A percentile compares a stretch with the other conserved stretches of the same genome.
phyloP scores from a whole-genome alignment of 1,284 basidiomycete species.

The Austroboletus novae-zelandiae region DNA sequence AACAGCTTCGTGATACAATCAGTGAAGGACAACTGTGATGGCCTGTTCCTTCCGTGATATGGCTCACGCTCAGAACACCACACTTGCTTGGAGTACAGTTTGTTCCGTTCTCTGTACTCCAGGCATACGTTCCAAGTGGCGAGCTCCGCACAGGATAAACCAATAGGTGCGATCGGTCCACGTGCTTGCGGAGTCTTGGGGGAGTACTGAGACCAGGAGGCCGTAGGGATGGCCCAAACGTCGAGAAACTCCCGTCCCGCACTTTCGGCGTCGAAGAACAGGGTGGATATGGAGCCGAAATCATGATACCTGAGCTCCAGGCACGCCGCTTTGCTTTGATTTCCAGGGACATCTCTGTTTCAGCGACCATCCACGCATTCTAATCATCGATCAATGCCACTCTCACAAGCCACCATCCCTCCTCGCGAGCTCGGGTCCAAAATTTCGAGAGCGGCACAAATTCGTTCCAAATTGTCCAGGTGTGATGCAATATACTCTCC shows the following conservation, averaged over 20 bases:
- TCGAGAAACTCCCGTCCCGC: slow-evolving; percentile 3
- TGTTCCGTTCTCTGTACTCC: slow-evolving; percentile 12
- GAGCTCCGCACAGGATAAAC: slow-evolving; percentile 26
- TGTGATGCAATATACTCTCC: slow-evolving; percentile 20
- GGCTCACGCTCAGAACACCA: no score
- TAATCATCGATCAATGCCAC: slow-evolving; percentile 15
- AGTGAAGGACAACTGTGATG: slow-evolving; percentile 21
- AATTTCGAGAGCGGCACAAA: slow-evolving; percentile 24
- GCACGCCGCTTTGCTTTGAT: slow-evolving; percentile 33
- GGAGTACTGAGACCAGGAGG: slow-evolving; percentile 25
- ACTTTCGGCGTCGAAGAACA: slow-evolving; percentile 4
- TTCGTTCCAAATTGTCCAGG: slow-evolving; percentile 13
- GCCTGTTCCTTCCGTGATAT: slow-evolving; percentile 11
- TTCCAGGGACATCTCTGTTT: slow-evolving; percentile 25
- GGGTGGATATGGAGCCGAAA: slow-evolving; percentile 23
- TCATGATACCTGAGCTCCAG: slow-evolving; percentile 34
- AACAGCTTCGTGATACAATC: slow-evolving; percentile 24
- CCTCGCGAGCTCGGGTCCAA: slow-evolving; percentile 25
- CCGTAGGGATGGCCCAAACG: not conserved
- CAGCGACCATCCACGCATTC: slow-evolving; percentile 28
- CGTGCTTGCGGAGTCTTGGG: slow-evolving; percentile 1
- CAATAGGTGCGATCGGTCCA: slow-evolving; percentile 30
- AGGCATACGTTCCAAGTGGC: slow-evolving; percentile 22
- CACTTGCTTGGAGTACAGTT: no score
- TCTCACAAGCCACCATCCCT: slow-evolving; percentile 30